phyloP scores from a whole-genome alignment of 768 basidiomycete species.

The Mycena vitilis region DNA sequence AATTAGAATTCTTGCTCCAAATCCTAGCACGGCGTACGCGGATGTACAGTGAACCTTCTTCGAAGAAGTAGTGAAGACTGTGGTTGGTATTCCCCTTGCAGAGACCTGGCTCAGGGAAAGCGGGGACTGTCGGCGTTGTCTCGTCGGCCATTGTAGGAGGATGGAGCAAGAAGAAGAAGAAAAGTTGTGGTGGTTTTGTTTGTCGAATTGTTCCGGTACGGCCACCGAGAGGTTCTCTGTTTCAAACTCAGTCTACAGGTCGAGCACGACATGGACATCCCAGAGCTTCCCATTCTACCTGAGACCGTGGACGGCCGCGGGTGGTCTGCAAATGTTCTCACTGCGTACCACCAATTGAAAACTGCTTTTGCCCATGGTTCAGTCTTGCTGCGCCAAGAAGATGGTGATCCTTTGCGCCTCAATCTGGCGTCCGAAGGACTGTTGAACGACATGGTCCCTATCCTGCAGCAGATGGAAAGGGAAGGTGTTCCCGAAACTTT shows the following conservation, averaged over 20 bases:
- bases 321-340: slow-evolving; percentile 26
- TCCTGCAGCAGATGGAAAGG: slow-evolving; percentile 31
- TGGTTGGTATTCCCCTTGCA: background rate
- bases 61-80: background rate
- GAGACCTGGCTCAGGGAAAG: background rate
- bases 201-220: too few species aligned
- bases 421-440: slow-evolving; percentile 35
- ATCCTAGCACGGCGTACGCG: background rate
- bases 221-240: too few species aligned
- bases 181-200: background rate
- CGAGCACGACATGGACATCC: too few species aligned
- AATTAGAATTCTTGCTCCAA: too few species aligned
- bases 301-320: slow-evolving; percentile 14
- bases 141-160: background rate
- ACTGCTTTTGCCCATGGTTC: slow-evolving; percentile 25
- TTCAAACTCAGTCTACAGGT: too few species aligned
- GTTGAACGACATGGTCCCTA: slow-evolving; percentile 11
- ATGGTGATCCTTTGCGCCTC: slow-evolving; percentile 29
- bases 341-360: slow-evolving; percentile 26
- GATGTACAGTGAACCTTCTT: background rate
- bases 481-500: background rate
- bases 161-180: too few species aligned
- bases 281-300: slow-evolving; percentile 5
- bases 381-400: slow-evolving; percentile 24
- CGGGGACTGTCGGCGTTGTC: background rate